Evolutionary conservation across 129 eudicot genomes (phyloP).

Genomic region (Lonicera japonica): DNA sequence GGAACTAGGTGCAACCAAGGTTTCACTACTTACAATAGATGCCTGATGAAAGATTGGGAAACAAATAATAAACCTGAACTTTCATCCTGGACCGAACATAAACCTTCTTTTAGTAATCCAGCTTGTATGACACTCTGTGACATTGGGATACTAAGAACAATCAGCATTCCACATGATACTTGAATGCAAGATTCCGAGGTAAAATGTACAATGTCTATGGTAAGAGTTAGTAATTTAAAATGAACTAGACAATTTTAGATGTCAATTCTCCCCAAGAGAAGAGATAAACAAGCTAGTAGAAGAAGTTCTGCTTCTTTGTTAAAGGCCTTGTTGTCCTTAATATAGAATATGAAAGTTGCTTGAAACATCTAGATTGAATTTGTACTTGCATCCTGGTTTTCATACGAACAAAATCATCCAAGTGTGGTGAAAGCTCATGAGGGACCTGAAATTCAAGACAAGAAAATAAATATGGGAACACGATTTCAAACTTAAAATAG

Average conservation of each 20-base stretch:
- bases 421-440: slow-evolving; percentile 62
- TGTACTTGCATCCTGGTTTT: slow-evolving; percentile 81
- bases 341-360: neutral
- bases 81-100: slow-evolving; percentile 95
- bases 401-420: slow-evolving; percentile 78
- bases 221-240: too few species aligned
- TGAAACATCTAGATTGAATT: neutral
- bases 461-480: slow-evolving; percentile 5
- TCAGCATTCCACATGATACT: slow-evolving; percentile 7
- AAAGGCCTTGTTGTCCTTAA: neutral
- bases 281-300: too few species aligned
- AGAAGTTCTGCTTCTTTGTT: too few species aligned
- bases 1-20: neutral
- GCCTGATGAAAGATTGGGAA: slow-evolving; percentile 1
- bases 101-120: slow-evolving; percentile 77
- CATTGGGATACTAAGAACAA: slow-evolving; percentile 9
- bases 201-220: neutral
- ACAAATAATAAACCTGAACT: slow-evolving; percentile 64
- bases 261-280: neutral
- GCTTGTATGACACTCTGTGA: slow-evolving; percentile 67
- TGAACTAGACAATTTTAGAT: too few species aligned
- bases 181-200: neutral
- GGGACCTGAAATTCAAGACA: slow-evolving; percentile 47
- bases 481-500: neutral
- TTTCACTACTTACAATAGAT: neutral